Percentiles rank a stretch among this genome's conserved stretches.
Evolutionary conservation across 129 eudicot species (phyloP).

Genomic region (Scalesia atractyloides): DNA sequence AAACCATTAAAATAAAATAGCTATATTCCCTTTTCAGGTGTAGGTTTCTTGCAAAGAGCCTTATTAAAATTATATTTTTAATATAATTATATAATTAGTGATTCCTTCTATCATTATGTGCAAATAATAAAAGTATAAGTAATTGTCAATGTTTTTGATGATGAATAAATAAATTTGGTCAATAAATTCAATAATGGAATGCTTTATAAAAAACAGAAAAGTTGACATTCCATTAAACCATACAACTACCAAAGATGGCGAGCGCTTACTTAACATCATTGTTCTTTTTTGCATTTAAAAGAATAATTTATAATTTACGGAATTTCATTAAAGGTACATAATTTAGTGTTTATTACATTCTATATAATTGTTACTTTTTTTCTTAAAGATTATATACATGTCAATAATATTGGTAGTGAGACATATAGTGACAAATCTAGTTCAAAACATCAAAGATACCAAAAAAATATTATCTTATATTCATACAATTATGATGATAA

Average conservation of each 20-base stretch:
- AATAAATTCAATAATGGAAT: conserved; percentile 19
- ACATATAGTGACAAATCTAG: too few species aligned
- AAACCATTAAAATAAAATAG: too few species aligned
- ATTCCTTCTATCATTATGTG: neutral
- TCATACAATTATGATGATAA: too few species aligned
- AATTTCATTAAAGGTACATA: neutral
- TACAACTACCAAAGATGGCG: conserved; percentile 34
- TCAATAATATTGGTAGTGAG: too few species aligned
- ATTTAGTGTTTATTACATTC: neutral
- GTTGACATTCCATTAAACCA: conserved; percentile 31
- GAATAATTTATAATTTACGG: neutral
- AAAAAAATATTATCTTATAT: too few species aligned
- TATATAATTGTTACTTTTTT: neutral
- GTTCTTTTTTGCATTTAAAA: neutral
- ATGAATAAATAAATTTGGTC: conserved; percentile 11
- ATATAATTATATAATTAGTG: too few species aligned
- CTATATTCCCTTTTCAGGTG: too few species aligned
- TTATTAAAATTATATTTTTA: too few species aligned
- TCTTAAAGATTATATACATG: too few species aligned
- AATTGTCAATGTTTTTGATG: neutral
- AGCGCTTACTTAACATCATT: conserved; percentile 22
- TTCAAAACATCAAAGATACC: too few species aligned
- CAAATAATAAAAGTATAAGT: neutral
- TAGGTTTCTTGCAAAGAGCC: too few species aligned
- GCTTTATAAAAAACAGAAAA: neutral